These are phyloP conservation scores for Colletotrichum filicis DNA, from an alignment of 2,329 filamentous ascomycete species.

Conservation along the genomic window DNA sequence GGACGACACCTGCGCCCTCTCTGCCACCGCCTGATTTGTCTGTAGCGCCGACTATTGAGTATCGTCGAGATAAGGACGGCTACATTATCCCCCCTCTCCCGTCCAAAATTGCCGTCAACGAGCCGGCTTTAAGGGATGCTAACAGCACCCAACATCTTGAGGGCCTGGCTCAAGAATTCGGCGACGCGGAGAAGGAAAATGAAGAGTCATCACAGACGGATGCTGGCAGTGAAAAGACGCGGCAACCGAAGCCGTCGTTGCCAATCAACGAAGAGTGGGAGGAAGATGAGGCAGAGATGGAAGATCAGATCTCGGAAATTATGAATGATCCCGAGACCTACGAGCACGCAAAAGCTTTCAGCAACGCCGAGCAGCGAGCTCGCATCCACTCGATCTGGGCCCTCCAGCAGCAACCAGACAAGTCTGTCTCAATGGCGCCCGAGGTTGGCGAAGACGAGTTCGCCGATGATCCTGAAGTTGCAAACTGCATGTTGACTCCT, in stretches of 20 bases:
- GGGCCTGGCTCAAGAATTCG: slow-evolving; percentile 32
- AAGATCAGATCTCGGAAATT: slow-evolving; percentile 76
- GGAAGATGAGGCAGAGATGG: slow-evolving; percentile 71
- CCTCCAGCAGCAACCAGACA: slow-evolving; percentile 58
- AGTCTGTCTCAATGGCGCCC: slow-evolving; percentile 65
- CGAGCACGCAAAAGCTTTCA: slow-evolving; percentile 67
- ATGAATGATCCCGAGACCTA: slow-evolving; percentile 71
- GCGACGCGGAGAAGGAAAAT: slow-evolving; percentile 13
- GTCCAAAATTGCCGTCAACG: slow-evolving; percentile 26
- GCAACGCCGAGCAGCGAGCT: slow-evolving; percentile 66
- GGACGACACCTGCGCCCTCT: slow-evolving; percentile 27
- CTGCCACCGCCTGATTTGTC: slow-evolving; percentile 36
- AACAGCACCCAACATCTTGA: slow-evolving; percentile 31
- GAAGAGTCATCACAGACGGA: slow-evolving; percentile 10
- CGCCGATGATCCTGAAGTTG: slow-evolving; percentile 87
- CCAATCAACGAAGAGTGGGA: slow-evolving; percentile 72
- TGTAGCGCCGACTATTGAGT: slow-evolving; percentile 39
- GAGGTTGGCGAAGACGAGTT: slow-evolving; percentile 86
- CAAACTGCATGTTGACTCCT: slow-evolving; percentile 78
- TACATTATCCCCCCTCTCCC: slow-evolving; percentile 36
- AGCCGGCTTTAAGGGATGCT: slow-evolving; percentile 27
- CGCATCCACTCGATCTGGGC: slow-evolving; percentile 64
- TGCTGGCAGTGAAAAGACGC: neutral
- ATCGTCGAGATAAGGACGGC: slow-evolving; percentile 36
- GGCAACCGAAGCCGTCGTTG: slow-evolving; percentile 53